Evolutionary conservation across 495 filamentous ascomycete genomes (phyloP).

Genomic region (Xanthoparmelia taractica): DNA sequence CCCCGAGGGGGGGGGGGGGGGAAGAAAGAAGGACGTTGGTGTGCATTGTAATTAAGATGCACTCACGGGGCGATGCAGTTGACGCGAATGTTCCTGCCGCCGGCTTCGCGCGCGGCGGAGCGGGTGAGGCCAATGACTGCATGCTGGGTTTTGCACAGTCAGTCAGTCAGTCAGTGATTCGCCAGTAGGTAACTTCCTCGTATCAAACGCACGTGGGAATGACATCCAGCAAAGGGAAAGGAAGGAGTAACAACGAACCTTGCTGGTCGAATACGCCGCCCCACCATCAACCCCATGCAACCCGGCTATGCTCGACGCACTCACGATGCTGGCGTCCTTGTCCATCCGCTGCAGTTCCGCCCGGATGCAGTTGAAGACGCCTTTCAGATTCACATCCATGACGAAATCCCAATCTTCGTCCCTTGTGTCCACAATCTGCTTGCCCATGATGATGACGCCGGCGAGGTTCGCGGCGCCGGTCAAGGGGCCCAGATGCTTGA

Average conservation of each 20-base stretch:
- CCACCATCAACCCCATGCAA: constrained; percentile 41
- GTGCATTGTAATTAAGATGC: no score
- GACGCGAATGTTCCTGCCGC: constrained; percentile 45
- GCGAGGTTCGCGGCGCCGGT: constrained; percentile 55
- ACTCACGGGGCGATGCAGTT: constrained; percentile 52
- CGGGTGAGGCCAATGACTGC: constrained; percentile 53
- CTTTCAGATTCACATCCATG: constrained; percentile 49
- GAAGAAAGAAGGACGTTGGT: neutral
- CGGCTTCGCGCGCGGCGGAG: constrained; percentile 51
- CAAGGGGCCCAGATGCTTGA: constrained; percentile 39
- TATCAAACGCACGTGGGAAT: no score
- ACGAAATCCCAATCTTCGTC: constrained; percentile 48
- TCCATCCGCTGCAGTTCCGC: constrained; percentile 41
- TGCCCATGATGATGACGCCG: constrained; percentile 39
- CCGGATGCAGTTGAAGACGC: constrained; percentile 50
- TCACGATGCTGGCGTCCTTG: constrained; percentile 47
- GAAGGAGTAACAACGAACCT: no score
- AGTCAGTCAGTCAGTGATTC: no score
- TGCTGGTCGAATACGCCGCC: constrained; percentile 49
- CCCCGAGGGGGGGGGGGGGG: neutral
- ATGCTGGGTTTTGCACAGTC: constrained; percentile 27
- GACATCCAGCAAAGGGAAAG: no score
- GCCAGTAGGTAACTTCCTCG: no score
- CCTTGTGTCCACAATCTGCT: constrained; percentile 34
- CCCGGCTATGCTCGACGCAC: constrained; percentile 48